phyloP scores from a whole-genome alignment of 768 basidiomycete genomes.

The Russula virescens region DNA sequence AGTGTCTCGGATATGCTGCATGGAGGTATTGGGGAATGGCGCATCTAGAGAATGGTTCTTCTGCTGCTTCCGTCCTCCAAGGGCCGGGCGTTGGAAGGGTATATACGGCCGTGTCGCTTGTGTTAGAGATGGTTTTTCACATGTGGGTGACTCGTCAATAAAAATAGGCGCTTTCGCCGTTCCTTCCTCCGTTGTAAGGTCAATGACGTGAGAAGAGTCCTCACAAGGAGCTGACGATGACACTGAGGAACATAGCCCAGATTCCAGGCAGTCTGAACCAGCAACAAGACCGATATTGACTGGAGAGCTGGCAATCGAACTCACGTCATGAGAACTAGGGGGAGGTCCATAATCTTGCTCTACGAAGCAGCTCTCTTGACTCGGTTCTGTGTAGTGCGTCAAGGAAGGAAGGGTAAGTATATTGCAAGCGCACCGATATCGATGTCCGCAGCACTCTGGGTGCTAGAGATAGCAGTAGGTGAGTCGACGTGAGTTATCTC shows the following conservation, averaged over 20 bases:
- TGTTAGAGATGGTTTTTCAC: background rate
- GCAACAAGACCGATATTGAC: background rate
- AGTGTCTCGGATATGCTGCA: slow-evolving; percentile 19
- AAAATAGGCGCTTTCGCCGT: slow-evolving; percentile 10
- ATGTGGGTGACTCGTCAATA: slow-evolving; percentile 17
- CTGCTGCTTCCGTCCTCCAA: background rate
- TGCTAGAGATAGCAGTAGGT: background rate
- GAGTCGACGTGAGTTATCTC: background rate
- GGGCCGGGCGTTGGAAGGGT: background rate
- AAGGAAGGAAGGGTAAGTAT: background rate
- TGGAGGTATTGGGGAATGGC: slow-evolving; percentile 17
- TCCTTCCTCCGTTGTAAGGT: slow-evolving; percentile 20
- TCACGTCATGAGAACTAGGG: slow-evolving; percentile 1
- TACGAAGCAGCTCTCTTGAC: background rate
- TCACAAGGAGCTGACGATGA: background rate
- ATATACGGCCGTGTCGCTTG: background rate
- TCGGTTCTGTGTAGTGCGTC: background rate
- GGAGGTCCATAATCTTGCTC: background rate
- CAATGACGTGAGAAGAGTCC: slow-evolving; percentile 9
- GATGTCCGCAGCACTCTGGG: background rate
- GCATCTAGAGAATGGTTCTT: slow-evolving; percentile 1
- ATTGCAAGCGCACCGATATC: slow-evolving; percentile 8
- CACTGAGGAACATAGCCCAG: background rate
- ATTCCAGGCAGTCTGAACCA: background rate
- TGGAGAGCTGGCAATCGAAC: background rate